Evolutionary conservation across 768 basidiomycete genomes (phyloP), one percentile per base, ranked within the genome.

Genomic region (Russula abietina): DNA sequence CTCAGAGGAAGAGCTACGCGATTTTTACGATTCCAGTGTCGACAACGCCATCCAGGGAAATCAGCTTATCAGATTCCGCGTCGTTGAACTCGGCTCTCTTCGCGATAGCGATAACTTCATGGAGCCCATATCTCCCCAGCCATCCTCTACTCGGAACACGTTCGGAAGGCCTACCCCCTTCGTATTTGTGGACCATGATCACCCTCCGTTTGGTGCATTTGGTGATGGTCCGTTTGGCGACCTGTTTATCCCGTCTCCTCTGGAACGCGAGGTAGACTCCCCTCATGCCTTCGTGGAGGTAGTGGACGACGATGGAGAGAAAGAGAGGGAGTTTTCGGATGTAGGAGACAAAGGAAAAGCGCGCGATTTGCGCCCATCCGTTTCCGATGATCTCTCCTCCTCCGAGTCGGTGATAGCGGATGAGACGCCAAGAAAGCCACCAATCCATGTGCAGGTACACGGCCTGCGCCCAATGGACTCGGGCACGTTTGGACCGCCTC

Each of bases 1-100:
- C 73, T 83, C 89, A 4, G 79, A 89, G 59, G 85, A 85, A 38
- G 91, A 93, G 72, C 81, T 92, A n/a, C 79, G 80, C 59, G 89
- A 91, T 62, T 89, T 81, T 70, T 91, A 87, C 70, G 69, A 70
- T 32, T 75, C 61, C 59, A 73, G 66, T 65, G 41, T 45, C 45
- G 59, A 60, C 4, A 36, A 62, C 22, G 63, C 24, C 60, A 39
- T 69, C 49, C 61, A 53, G 28, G 51, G 43, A 22, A 53, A 46
- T 33, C 70, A 75, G 24, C 62, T 74, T 28, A 75, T 86, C 73
- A 88, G 83, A 73, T 82, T 93, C 67, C 74, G 73, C 22, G 83
- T 92, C 24, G 78, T 81, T 69, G 85, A 91, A 75, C 73, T 91
- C 22, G 55, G 67, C 60, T 72, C 62, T 63, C 66, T 58, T 66